Evolutionary conservation across 2,329 filamentous ascomycete genomes (phyloP).

Genomic region (Aspergillus vadensis): DNA sequence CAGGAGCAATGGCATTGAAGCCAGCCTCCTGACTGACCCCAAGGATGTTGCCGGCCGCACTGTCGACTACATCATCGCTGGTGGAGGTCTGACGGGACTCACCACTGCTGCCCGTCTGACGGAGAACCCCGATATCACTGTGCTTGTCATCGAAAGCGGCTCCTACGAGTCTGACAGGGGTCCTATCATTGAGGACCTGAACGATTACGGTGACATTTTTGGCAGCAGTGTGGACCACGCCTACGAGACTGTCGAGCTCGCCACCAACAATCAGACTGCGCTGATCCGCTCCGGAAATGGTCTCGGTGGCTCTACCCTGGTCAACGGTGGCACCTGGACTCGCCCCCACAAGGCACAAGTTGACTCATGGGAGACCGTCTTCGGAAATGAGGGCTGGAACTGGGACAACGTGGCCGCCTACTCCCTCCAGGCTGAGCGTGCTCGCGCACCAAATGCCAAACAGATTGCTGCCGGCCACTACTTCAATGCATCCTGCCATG

Average conservation of each 20-base stretch:
- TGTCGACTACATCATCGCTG: slow-evolving; percentile 37
- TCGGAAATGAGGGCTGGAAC: slow-evolving; percentile 50
- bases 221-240: slow-evolving; percentile 27
- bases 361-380: slow-evolving; percentile 33
- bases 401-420: slow-evolving; percentile 51
- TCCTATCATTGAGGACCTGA: slow-evolving; percentile 28
- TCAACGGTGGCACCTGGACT: slow-evolving; percentile 36
- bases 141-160: slow-evolving; percentile 34
- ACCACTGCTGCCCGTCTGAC: slow-evolving; percentile 30
- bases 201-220: slow-evolving; percentile 31
- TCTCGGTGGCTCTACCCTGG: slow-evolving; percentile 32
- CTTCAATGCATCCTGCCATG: slow-evolving; percentile 27
- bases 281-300: slow-evolving; percentile 28
- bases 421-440: slow-evolving; percentile 45
- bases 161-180: slow-evolving; percentile 32
- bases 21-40: slow-evolving; percentile 16
- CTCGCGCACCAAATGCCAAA: slow-evolving; percentile 21
- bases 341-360: slow-evolving; percentile 29
- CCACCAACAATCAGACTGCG: slow-evolving; percentile 25
- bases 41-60: slow-evolving; percentile 17
- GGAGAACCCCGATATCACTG: slow-evolving; percentile 27
- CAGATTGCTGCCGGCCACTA: slow-evolving; percentile 26
- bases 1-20: neutral
- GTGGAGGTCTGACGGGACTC: slow-evolving; percentile 34
- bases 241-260: slow-evolving; percentile 17